Conservation (phyloP, 345 rosid genomes). For the Salix suchowensis region DNA sequence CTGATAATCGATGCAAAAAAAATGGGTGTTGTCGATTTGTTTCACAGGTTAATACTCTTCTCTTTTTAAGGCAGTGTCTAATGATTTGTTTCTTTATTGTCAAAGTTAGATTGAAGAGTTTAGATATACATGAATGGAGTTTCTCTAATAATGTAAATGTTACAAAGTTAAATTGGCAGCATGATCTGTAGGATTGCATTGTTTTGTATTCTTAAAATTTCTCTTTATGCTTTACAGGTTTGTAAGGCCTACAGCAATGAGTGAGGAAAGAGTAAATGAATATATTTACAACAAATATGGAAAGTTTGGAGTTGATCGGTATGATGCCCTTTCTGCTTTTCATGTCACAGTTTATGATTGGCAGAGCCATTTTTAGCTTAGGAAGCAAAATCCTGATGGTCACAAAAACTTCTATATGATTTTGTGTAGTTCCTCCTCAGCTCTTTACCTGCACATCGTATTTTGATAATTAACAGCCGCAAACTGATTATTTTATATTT, state of each 20-base stretch:
- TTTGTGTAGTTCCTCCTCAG: not conserved
- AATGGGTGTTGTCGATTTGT: conserved; percentile 57
- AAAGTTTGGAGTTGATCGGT: conserved; percentile 87
- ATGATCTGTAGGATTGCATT: not conserved
- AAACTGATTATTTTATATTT: not conserved
- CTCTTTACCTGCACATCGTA: not conserved
- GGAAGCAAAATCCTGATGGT: too few relatives aligned
- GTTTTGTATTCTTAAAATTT: not conserved
- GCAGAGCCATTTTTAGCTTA: not conserved
- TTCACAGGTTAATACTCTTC: conserved; percentile 65
- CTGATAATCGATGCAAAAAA: conserved; percentile 68
- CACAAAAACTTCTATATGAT: not conserved
- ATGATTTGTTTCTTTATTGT: not conserved
- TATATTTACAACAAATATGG: conserved; percentile 87
- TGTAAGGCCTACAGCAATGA: conserved; percentile 80
- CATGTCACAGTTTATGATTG: not conserved
- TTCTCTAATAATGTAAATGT: not conserved
- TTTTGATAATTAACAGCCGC: not conserved
- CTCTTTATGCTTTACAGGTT: conserved; percentile 44
- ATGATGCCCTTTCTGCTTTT: conserved; percentile 20
- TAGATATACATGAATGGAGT: not conserved
- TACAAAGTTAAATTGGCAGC: not conserved
- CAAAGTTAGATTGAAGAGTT: not conserved
- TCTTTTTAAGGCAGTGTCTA: not conserved
- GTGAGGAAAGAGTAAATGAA: conserved; percentile 58